Percentiles rank a stretch among this genome's conserved stretches.
Evolutionary conservation across 2,329 filamentous ascomycete genomes (phyloP).

Genomic region (Aspergillus bombycis): DNA sequence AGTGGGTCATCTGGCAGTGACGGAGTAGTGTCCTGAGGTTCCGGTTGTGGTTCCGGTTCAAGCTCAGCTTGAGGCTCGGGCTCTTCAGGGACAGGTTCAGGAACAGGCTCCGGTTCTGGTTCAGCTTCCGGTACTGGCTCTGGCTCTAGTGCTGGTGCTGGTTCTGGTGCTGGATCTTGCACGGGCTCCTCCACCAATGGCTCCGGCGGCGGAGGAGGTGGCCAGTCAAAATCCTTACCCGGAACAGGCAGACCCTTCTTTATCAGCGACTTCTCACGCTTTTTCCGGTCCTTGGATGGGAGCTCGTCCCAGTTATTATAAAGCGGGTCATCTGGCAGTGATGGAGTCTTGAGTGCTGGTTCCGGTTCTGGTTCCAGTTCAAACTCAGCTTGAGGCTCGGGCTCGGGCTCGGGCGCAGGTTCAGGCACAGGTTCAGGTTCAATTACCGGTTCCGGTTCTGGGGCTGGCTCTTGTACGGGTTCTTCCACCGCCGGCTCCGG

Average conservation of each 20-base stretch:
- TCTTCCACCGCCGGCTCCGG: slow-evolving; percentile 18
- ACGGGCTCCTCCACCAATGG: slow-evolving; percentile 10
- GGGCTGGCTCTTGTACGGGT: slow-evolving; percentile 27
- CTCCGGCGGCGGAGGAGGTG: neutral
- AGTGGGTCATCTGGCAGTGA: slow-evolving; percentile 41
- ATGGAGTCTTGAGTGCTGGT: slow-evolving; percentile 25
- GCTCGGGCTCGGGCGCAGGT: neutral
- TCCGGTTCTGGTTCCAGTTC: slow-evolving; percentile 23
- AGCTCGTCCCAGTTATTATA: slow-evolving; percentile 24
- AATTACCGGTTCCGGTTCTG: slow-evolving; percentile 25
- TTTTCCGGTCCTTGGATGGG: slow-evolving; percentile 23
- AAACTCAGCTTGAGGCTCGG: no score
- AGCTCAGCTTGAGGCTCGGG: slow-evolving; percentile 24
- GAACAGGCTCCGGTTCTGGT: slow-evolving; percentile 22
- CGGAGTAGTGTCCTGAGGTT: slow-evolving; percentile 25
- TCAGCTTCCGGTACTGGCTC: slow-evolving; percentile 14
- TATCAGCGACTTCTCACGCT: slow-evolving; percentile 19
- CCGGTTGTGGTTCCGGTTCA: slow-evolving; percentile 26
- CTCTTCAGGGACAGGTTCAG: slow-evolving; percentile 32
- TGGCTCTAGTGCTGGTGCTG: slow-evolving; percentile 18
- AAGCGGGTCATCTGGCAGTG: slow-evolving; percentile 19
- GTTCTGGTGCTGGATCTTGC: slow-evolving; percentile 31
- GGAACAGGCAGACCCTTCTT: slow-evolving; percentile 24
- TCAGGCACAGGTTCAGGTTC: slow-evolving; percentile 6
- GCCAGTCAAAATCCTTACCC: slow-evolving; percentile 33